phyloP scores from a whole-genome alignment of 345 rosid species.

The Eucalyptus camaldulensis region DNA sequence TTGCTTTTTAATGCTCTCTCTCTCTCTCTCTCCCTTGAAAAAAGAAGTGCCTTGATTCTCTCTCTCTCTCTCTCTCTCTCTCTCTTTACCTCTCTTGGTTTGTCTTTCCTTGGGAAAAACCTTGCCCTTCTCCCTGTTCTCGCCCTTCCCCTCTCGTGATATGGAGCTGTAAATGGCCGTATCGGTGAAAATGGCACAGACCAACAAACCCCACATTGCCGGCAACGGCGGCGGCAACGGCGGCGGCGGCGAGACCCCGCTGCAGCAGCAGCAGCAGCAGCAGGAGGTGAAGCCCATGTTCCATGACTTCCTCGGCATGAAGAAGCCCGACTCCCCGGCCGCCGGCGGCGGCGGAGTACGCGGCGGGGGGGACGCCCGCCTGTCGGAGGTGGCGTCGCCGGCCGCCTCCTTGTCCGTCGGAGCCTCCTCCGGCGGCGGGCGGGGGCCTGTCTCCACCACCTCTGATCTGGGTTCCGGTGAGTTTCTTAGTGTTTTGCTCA shows the following conservation, averaged over 20 bases:
- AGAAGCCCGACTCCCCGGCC: constrained; percentile 25
- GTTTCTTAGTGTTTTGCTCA: not conserved
- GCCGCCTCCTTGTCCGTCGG: constrained; percentile 36
- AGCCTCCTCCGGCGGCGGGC: constrained; percentile 47
- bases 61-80: not conserved
- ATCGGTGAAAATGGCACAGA: constrained; percentile 23
- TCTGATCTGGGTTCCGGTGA: constrained; percentile 82
- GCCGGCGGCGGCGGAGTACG: constrained; percentile 11
- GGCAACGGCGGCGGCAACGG: not conserved
- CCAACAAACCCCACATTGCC: constrained; percentile 15
- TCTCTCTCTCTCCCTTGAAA: not conserved
- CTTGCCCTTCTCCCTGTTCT: not conserved
- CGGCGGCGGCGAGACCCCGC: not conserved
- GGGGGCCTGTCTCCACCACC: constrained; percentile 55
- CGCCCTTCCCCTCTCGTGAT: not conserved
- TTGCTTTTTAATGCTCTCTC: constrained; percentile 38
- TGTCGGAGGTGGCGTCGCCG: constrained; percentile 23
- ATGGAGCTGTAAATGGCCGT: constrained; percentile 45
- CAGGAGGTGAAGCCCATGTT: constrained; percentile 42
- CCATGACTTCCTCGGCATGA: constrained; percentile 83
- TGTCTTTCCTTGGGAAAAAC: not conserved
- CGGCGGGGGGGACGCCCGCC: constrained; percentile 14
- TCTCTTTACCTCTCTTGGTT: not conserved
- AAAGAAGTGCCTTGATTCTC: not conserved
- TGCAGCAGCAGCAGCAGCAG: not conserved